These are phyloP conservation scores for Apiospora malaysiana DNA, from an alignment of 2,329 filamentous ascomycete genomes.

Conservation along the genomic window DNA sequence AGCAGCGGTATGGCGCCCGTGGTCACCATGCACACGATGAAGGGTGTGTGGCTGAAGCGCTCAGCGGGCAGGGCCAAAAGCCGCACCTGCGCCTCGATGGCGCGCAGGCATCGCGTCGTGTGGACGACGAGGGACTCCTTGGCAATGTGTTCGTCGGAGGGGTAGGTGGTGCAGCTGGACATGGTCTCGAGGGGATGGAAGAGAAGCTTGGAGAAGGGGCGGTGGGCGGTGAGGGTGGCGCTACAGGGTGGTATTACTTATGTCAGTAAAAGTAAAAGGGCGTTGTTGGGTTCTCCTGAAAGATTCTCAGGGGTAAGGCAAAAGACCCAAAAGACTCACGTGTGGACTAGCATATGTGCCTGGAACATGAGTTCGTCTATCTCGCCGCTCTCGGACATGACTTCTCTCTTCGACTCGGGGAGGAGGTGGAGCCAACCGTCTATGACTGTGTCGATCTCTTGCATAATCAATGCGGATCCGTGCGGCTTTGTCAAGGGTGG, in stretches of 20 bases:
- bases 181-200: constrained; percentile 45
- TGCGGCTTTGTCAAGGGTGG: constrained; percentile 31
- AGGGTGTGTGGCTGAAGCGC: constrained; percentile 45
- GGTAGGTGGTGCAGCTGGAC: constrained; percentile 43
- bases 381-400: constrained; percentile 39
- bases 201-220: constrained; percentile 46
- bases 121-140: constrained; percentile 43
- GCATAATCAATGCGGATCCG: constrained; percentile 38
- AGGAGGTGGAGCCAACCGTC: constrained; percentile 47
- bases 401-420: constrained; percentile 38
- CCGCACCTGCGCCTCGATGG: constrained; percentile 46
- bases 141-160: constrained; percentile 27
- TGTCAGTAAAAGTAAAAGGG: background rate
- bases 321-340: constrained; percentile 27
- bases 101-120: constrained; percentile 44
- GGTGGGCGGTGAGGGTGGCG: constrained; percentile 43
- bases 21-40: constrained; percentile 48
- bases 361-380: constrained; percentile 41
- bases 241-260: constrained; percentile 29
- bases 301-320: background rate
- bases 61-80: constrained; percentile 44
- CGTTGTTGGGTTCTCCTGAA: too few species aligned
- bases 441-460: constrained; percentile 43
- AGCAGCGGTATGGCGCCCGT: constrained; percentile 43
- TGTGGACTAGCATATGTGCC: constrained; percentile 35